phyloP scores from a whole-genome alignment of 768 basidiomycete genomes.

The Cubamyces sp. region DNA sequence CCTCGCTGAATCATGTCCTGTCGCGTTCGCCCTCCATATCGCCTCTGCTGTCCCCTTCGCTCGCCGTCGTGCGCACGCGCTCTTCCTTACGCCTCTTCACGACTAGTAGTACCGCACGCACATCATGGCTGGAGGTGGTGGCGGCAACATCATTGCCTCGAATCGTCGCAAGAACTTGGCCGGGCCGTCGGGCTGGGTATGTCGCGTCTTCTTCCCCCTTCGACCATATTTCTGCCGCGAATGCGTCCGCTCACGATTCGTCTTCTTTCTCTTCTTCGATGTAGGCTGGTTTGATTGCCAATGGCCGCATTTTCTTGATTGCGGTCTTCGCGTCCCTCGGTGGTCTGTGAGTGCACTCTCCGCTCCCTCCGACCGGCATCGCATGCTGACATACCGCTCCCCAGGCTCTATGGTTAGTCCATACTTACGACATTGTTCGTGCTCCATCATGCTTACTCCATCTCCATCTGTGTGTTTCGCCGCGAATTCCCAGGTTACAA shows the following conservation, averaged over 20 bases:
- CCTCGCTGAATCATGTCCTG: background rate
- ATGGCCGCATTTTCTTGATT: constrained; percentile 65
- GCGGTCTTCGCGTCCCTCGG: constrained; percentile 81
- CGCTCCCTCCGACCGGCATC: background rate
- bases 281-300: constrained; percentile 67
- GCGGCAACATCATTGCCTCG: constrained; percentile 41
- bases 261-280: constrained; percentile 14
- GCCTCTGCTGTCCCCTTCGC: background rate
- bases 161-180: constrained; percentile 57
- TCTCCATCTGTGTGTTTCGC: background rate
- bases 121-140: constrained; percentile 51
- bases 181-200: constrained; percentile 71
- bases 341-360: constrained; percentile 58
- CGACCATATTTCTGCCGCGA: background rate
- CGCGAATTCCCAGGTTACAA: constrained; percentile 56
- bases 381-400: constrained; percentile 10
- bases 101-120: background rate
- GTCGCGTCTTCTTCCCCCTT: constrained; percentile 24
- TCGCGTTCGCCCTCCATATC: background rate
- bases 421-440: constrained; percentile 12
- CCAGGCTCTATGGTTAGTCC: constrained; percentile 62
- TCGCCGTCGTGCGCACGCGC: background rate
- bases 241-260: background rate
- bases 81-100: background rate
- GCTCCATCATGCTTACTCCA: background rate